phyloP scores from a whole-genome alignment of 2,329 filamentous ascomycete species.

The Phialophora chinensis region DNA sequence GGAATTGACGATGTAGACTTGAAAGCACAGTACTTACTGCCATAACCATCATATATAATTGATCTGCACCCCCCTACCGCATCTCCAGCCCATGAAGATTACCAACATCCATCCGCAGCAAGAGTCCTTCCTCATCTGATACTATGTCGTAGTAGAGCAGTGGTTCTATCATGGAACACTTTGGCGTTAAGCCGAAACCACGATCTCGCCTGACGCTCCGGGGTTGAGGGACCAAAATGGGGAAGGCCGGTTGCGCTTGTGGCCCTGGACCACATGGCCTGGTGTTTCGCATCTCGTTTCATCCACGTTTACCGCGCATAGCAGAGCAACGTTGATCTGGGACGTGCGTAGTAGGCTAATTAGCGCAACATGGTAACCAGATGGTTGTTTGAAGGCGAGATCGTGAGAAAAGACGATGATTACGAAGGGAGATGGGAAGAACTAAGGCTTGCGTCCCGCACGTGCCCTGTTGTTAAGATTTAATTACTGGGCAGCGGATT shows the following conservation, averaged over 20 bases:
- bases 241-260: background rate
- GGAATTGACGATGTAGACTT: background rate
- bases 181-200: slow-evolving; percentile 3
- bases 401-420: slow-evolving; percentile 7
- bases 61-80: background rate
- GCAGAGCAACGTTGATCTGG: slow-evolving; percentile 9
- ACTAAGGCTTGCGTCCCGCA: too few species aligned
- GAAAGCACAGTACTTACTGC: background rate
- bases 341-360: too few species aligned
- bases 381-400: slow-evolving; percentile 14
- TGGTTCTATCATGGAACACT: slow-evolving; percentile 12
- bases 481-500: too few species aligned
- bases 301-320: background rate
- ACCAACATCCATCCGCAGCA: background rate
- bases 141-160: background rate
- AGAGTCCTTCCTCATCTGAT: background rate
- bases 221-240: background rate
- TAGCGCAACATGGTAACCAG: background rate
- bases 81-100: background rate
- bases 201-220: background rate
- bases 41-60: slow-evolving; percentile 9
- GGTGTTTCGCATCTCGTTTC: slow-evolving; percentile 11
- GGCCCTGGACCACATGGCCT: background rate
- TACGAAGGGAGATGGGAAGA: background rate
- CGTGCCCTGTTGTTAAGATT: too few species aligned